Base-by-base conservation (phyloP, 257 asterid genomes). In the Solanum lycopersicoides region DNA sequence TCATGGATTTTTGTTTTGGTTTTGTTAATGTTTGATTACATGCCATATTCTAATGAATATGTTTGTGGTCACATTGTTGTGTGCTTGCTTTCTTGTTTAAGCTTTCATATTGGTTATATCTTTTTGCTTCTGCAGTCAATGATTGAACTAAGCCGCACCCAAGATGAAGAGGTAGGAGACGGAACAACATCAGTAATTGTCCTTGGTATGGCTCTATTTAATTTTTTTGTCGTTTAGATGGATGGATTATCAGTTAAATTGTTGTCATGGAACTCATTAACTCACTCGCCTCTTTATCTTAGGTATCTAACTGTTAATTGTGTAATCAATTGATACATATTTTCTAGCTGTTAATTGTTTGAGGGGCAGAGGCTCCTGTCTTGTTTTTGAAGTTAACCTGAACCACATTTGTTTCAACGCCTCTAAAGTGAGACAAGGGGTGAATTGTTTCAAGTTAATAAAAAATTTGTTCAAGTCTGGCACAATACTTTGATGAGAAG, bases 81-180 rank as follows among this genome's bases (percentile, higher is more conserved):
- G n/a, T 80, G 66, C 68, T 47, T 18, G 18, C 30, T 44, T 47
- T 83, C 69, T 65, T 83, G n/a, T 72, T 86, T 89, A 71, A 80
- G 37, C 74, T 68, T 87, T 91, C 88, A 73, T 47, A 72, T 86
- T 59, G 68, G 2, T 84, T 45, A 25, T 71, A 13, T 86, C 83
- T 83, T 86, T 79, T 45, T 41, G 34, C 32, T 92, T 90, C 68
- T 89, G 89, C 94, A 97, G 99, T 96, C 99, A 39, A 97, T 96
- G 99, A 97, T 97, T 84, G 99, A 97, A 91, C 98, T 96, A 66
- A 97, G 99, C 90, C 96, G 99, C 35, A 97, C 99, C 72, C 99
- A 97, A 91, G 99, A 97, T 85, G 99, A 97, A 90, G 99, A 97
- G 91, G 99, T 97, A 5, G 99, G 99, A 88, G 99, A 97, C 89